Base-by-base conservation (phyloP, 31 red algal genomes). In the Porphyra umbilicalis region DNA sequence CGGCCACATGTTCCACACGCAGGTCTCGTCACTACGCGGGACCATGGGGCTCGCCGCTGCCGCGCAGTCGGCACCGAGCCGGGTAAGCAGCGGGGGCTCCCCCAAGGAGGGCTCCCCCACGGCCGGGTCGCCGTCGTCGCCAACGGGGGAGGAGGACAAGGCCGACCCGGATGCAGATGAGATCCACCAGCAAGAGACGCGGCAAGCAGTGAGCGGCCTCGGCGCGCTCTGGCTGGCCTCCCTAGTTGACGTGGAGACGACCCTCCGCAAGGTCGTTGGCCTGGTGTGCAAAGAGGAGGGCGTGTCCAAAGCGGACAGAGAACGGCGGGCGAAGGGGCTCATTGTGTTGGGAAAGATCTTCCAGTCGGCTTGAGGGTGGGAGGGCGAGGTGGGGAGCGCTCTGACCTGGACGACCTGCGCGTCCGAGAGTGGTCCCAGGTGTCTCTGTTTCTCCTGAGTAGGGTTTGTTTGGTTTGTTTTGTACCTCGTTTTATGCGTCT, bases 201-300 rank as follows among this genome's bases (percentile, higher is more conserved):
- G 90, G 30, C 85, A 92, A 16, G 75, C 80, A 8, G 90, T 92
- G 31, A 86, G 79, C 44, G 77, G 81, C 9, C 76, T 92, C 10
- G 90, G 90, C 33, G 90, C 85, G 34, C 85, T 92, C 38, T 92
- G 90, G 90, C 84, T 92, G 16, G 46, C 75, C 10, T 92, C 90
- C 2, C 85, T 92, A 7, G 80, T 92, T 31, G 90, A 92, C 42
- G 87, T 92, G 31, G 90, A 92, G 57, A 79, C 76, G 32, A 92
- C 90, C 1, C 75, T 92, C 71, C 86, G 77, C 34, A 81, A 83
- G 32, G 90, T 92, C 30, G 90, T 92, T 0, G 67, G 75, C 9
- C 77, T 67, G 9, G 46, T 92, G 35, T 78, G 86, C 32, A 35
- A 83, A 25, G 37, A 38, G n/a, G 39, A 75, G 39, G 81, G 84